phyloP scores from a whole-genome alignment of 805 yeast genomes.

The Blastobotrys mokoenaii region DNA sequence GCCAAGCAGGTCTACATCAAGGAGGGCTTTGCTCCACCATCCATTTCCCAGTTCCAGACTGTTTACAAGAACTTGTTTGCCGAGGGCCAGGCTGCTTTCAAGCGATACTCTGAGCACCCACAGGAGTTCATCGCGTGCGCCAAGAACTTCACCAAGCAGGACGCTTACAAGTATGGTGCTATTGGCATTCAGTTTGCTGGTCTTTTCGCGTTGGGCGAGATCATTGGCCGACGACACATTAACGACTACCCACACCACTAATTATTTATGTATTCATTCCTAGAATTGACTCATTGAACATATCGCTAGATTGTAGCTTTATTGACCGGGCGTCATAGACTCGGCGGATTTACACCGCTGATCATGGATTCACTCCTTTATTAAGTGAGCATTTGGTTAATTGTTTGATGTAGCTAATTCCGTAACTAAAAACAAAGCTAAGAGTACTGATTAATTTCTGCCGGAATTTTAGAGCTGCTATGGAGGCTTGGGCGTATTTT shows the following conservation, averaged over 20 bases:
- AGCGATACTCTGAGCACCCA: conserved; percentile 47
- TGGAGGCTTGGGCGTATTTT: too few species aligned
- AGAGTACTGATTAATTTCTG: too few species aligned
- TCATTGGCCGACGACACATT: conserved; percentile 88
- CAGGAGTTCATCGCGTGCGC: conserved; percentile 42
- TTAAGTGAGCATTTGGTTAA: too few species aligned
- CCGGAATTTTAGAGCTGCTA: too few species aligned
- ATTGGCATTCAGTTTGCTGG: conserved; percentile 81
- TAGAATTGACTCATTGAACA: too few species aligned
- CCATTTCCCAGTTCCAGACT: conserved; percentile 62
- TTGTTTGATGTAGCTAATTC: too few species aligned
- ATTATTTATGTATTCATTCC: neutral
- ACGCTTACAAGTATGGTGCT: conserved; percentile 58
- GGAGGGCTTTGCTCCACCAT: conserved; percentile 92
- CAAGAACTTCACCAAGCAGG: conserved; percentile 44
- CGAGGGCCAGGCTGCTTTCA: conserved; percentile 28
- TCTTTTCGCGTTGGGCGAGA: conserved; percentile 89
- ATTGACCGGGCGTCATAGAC: too few species aligned
- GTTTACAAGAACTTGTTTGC: conserved; percentile 54
- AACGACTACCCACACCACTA: conserved; percentile 64
- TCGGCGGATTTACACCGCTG: too few species aligned
- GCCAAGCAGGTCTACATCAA: conserved; percentile 76
- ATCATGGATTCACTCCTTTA: too few species aligned
- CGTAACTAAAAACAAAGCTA: too few species aligned
- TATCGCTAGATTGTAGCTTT: too few species aligned